Evolutionary conservation across 2,329 filamentous ascomycete genomes (phyloP), one percentile per base, ranked within the genome.

Genomic region (Thermothelomyces thermophilus): DNA sequence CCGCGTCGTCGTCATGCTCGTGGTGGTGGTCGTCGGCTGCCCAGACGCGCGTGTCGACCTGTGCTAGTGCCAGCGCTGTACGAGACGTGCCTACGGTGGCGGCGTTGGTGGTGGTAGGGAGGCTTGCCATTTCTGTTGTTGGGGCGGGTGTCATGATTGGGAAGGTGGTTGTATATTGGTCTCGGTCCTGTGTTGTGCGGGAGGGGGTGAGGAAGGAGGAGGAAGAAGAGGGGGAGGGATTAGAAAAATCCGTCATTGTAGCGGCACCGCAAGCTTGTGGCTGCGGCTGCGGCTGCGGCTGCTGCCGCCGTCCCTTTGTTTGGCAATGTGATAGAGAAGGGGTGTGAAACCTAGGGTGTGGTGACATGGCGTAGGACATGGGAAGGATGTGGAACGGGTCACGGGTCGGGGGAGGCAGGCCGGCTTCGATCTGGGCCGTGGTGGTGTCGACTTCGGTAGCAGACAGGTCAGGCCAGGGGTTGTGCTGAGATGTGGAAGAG

Each of bases 391-490:
- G 7, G n/a, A 45, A 46, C 10, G 22, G 45, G 44, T 48, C 47
- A 24, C 30, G 42, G n/a, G 17, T 9, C 1, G 11, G 28, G 10
- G 10, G 30, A 8, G 9, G 19, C 1, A 40, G 20, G 16, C 26
- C 19, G 26, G 46, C 20, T 14, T 41, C 50, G 48, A 28, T 41
- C 17, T n/a, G 48, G 50, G 45, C 33, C 9, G 50, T 47, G 28
- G 51, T 41, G n/a, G 36, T 9, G 56, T 54, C 37, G 28, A 51
- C 31, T 10, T 44, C 46, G 8, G 43, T 33, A 10, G 39, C 51
- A 10, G 53, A 41, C 13, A 59, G 50, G 28, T 62, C 59, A 3
- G 56, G 60, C 60, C 58, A 61, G 26, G 54, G 54, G 50, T 54
- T 54, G 35, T 46, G 22, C 35, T 48, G 19, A 19, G 33, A 14